Evolutionary conservation across 1,139 yeast genomes (phyloP).

Genomic region (Hanseniaspora gamundiae): DNA sequence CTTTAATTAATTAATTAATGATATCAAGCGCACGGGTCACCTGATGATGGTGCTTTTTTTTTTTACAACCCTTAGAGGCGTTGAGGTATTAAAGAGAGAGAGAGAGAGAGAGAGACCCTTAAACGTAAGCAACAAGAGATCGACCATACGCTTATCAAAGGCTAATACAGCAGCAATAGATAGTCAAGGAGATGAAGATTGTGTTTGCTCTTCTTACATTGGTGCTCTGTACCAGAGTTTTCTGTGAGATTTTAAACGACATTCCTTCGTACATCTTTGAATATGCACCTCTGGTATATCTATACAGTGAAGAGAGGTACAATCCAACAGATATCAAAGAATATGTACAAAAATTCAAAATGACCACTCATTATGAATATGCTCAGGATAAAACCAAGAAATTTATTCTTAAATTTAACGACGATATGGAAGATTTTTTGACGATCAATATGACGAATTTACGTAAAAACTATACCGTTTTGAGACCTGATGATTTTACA

Average conservation of each 20-base stretch:
- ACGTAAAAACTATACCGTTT: neutral
- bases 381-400: neutral
- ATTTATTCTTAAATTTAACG: neutral
- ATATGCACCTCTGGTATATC: slow-evolving; percentile 68
- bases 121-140: no score
- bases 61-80: neutral
- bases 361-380: slow-evolving; percentile 8
- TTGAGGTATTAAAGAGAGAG: no score
- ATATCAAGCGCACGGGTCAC: neutral
- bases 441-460: neutral
- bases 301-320: slow-evolving; percentile 81
- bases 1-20: neutral
- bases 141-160: no score
- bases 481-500: neutral
- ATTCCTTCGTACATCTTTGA: slow-evolving; percentile 68
- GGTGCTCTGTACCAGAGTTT: neutral
- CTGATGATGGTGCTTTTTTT: neutral
- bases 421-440: neutral
- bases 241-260: slow-evolving; percentile 27
- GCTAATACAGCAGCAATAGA: no score
- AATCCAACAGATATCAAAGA: slow-evolving; percentile 71
- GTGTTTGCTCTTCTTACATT: slow-evolving; percentile 1
- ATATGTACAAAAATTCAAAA: slow-evolving; percentile 53
- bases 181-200: neutral
- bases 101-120: no score